Conservation (phyloP, 805 yeast species). For the Schwanniomyces yamadae region DNA sequence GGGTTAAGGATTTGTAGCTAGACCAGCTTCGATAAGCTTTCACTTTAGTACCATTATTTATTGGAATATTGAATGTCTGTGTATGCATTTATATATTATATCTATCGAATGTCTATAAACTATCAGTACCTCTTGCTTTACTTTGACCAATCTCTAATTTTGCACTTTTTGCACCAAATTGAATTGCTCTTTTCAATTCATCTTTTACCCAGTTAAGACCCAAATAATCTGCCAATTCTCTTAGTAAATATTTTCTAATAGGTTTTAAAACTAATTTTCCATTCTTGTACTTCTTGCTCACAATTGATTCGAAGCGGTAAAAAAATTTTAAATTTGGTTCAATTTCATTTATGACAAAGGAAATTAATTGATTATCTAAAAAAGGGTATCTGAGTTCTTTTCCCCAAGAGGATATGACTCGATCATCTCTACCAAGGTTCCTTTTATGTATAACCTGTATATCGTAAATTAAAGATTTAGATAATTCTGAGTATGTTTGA, state of each 20-base stretch:
- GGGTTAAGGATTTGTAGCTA: slow-evolving; percentile 31
- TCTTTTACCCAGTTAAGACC: slow-evolving; percentile 55
- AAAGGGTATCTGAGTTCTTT: slow-evolving; percentile 89
- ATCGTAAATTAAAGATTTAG: slow-evolving; percentile 64
- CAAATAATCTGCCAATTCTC: slow-evolving; percentile 57
- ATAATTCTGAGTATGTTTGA: slow-evolving; percentile 40
- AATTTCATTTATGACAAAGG: slow-evolving; percentile 43
- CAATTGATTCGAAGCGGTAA: slow-evolving; percentile 24
- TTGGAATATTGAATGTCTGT: not conserved
- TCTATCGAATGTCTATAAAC: slow-evolving; percentile 6
- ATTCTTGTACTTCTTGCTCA: slow-evolving; percentile 26
- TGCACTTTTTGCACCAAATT: slow-evolving; percentile 94
- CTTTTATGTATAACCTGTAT: slow-evolving; percentile 72
- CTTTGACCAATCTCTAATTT: slow-evolving; percentile 84
- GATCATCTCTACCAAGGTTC: slow-evolving; percentile 88
- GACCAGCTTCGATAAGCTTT: too few relatives aligned
- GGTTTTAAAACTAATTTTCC: slow-evolving; percentile 22
- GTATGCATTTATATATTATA: not conserved
- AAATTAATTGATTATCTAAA: slow-evolving; percentile 61
- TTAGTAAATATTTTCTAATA: slow-evolving; percentile 52
- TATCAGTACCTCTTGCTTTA: slow-evolving; percentile 73
- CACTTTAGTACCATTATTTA: not conserved
- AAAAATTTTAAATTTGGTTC: slow-evolving; percentile 48
- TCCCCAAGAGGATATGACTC: slow-evolving; percentile 83
- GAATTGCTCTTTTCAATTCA: slow-evolving; percentile 92